Conservation (phyloP, 129 eudicot genomes). For the Flaveria bidentis region DNA sequence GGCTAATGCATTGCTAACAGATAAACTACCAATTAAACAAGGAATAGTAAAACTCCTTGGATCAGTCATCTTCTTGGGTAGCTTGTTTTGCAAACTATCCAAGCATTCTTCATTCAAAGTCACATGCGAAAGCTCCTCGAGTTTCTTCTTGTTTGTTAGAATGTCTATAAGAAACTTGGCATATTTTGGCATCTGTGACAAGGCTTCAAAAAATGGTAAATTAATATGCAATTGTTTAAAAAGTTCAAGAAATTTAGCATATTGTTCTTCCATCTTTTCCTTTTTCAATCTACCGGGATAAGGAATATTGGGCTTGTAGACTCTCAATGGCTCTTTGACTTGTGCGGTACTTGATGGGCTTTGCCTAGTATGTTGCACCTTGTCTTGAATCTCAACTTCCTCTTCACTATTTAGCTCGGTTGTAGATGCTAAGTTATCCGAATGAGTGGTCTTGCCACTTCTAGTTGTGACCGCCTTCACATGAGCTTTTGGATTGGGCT, state of each 20-base stretch:
- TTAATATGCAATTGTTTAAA: neutral
- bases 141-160: too few relatives aligned
- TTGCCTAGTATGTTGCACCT: neutral
- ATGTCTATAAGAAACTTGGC: neutral
- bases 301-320: too few relatives aligned
- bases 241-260: neutral
- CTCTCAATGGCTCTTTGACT: neutral
- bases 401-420: neutral
- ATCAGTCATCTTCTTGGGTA: neutral
- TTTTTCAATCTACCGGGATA: too few relatives aligned
- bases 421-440: neutral
- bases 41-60: conserved; percentile 22
- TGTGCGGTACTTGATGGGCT: neutral
- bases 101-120: neutral
- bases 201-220: neutral
- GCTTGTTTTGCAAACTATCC: neutral
- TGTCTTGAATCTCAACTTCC: neutral
- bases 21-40: neutral
- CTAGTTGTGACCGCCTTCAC: neutral
- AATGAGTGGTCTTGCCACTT: neutral
- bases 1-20: neutral
- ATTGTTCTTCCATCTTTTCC: neutral
- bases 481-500: neutral
- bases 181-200: neutral
- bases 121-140: neutral